A percentile compares a stretch with the other conserved stretches of the same genome.
Conservation (phyloP, 2,329 filamentous ascomycete species). For the Lasiodiplodia theobromae region DNA sequence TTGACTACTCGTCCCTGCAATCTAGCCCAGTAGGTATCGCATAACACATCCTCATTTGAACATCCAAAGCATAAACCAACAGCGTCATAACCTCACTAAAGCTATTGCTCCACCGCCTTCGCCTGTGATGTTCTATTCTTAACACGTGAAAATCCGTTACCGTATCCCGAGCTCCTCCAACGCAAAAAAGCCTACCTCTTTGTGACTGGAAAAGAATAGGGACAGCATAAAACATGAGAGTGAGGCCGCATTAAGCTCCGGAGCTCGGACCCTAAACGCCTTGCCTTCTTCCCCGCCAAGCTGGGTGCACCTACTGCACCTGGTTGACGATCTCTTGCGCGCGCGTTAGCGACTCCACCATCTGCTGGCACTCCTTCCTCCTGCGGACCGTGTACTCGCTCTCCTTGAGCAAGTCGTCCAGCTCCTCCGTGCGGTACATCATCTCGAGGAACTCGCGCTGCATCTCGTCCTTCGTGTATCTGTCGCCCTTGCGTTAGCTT, state of each 20-base stretch:
- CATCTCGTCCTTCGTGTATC: constrained; percentile 97
- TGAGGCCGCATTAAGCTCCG: constrained; percentile 5
- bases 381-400: constrained; percentile 95
- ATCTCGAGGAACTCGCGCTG: constrained; percentile 95
- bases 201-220: constrained; percentile 20
- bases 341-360: constrained; percentile 91
- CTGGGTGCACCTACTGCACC: constrained; percentile 57
- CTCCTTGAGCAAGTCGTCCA: constrained; percentile 96
- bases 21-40: constrained; percentile 15
- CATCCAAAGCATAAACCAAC: constrained; percentile 26
- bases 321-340: constrained; percentile 96
- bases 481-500: constrained; percentile 48
- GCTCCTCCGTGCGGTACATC: constrained; percentile 90
- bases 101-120: constrained; percentile 27
- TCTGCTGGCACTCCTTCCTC: constrained; percentile 98
- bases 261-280: neutral
- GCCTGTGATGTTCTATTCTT: constrained; percentile 28
- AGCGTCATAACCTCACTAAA: constrained; percentile 19
- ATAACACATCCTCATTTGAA: constrained; percentile 18
- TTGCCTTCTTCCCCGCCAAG: constrained; percentile 8
- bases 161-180: constrained; percentile 22
- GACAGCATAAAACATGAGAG: constrained; percentile 18
- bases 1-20: constrained; percentile 6
- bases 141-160: constrained; percentile 21
- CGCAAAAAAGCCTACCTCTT: constrained; percentile 22